phyloP scores from a whole-genome alignment of 208 protist genomes.

The Spongospora subterranea region DNA sequence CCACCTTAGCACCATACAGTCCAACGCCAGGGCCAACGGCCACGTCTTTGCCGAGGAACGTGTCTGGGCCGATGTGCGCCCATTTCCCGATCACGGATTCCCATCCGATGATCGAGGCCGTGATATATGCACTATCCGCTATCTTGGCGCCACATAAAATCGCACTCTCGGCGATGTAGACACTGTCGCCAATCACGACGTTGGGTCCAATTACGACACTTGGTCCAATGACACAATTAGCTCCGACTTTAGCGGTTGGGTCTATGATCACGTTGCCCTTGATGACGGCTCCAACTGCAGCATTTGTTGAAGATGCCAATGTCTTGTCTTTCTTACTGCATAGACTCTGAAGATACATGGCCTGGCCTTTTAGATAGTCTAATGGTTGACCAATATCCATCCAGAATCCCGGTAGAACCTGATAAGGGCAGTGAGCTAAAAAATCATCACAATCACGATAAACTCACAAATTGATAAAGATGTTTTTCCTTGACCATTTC shows the following conservation, averaged over 20 bases:
- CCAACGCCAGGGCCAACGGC: conserved; percentile 79
- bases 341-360: neutral
- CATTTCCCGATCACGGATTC: conserved; percentile 52
- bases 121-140: neutral
- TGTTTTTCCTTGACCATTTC: conserved; percentile 85
- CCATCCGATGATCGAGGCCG: conserved; percentile 63
- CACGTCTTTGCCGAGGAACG: conserved; percentile 89
- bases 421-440: neutral
- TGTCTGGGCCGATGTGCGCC: conserved; percentile 89
- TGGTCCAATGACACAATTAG: conserved; percentile 89
- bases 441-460: neutral
- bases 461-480: conserved; percentile 85
- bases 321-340: conserved; percentile 68
- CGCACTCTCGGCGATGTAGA: neutral
- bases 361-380: conserved; percentile 71
- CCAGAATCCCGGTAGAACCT: conserved; percentile 92
- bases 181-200: conserved; percentile 85
- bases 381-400: conserved; percentile 95
- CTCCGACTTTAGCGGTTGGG: conserved; percentile 86
- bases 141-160: conserved; percentile 51
- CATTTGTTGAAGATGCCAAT: conserved; percentile 78
- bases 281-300: neutral
- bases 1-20: neutral
- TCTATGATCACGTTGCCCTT: conserved; percentile 69
- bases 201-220: conserved; percentile 90